Base-by-base conservation (phyloP, 2,329 filamentous ascomycete genomes). In the Trichophyton schoenleinii region DNA sequence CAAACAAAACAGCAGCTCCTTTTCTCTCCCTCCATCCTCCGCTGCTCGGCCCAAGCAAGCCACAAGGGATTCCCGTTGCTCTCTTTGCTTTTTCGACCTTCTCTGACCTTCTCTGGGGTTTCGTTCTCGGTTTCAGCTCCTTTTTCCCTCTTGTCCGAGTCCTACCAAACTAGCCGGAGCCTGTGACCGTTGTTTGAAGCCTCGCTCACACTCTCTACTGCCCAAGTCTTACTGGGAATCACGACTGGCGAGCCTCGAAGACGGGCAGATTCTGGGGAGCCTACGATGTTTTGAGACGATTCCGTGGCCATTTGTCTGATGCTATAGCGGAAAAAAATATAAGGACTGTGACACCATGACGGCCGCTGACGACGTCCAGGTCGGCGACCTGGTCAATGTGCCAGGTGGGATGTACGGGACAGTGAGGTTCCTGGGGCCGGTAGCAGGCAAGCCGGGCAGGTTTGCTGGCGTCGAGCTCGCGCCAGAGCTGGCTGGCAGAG, bases 391-490 rank as follows among this genome's bases (percentile, higher is more conserved):
- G 38, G 92, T 96, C 64, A 91, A 96, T 67, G 92, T 96, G 55
- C 91, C 92, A 1, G 94, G 94, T 48, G 89, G 87, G 72, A 96
- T 99, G 91, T 80, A 87, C 66, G 94, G 94, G 57, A 87, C 84
- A 1, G 86, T 97, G 66, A 92, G 88, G 71, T 99, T 96, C 71
- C 79, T 97, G 64, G 94, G 94, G 52, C 79, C 80, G 44, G 92
- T 99, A 46, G 83, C 86, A 67, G 91, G 91, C 65, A 96, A 96
- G 78, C 90, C 88, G 67, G 94, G 94, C 58, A 83, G 83, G 20
- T 99, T 99, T 78, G 91, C 89, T 36, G 94, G 94, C 53, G 89
- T 99, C 41, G 94, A 99, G 74, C 80, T 99, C 65, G 84, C 87
- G 68, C 79, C 83, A 60, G 88, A 95, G 67, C 95, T 87, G 77